Evolutionary conservation across 108 stramenopile species (phyloP).

Genomic region (Nannochloropsis gaditana): DNA sequence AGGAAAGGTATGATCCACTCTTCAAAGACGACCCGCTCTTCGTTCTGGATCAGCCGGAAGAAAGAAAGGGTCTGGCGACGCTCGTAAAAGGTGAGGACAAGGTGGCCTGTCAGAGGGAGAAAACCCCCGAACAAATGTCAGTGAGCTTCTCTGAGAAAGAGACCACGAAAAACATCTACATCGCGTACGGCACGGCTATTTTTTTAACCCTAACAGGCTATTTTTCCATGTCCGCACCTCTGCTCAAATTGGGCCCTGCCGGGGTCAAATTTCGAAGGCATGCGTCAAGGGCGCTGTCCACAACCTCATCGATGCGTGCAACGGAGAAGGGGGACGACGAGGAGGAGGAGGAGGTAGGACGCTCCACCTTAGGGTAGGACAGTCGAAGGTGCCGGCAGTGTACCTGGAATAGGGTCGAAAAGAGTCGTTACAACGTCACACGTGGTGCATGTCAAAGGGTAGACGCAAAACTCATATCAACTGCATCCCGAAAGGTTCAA

Average conservation of each 20-base stretch:
- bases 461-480: too few relatives aligned
- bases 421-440: too few relatives aligned
- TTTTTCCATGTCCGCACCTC: background rate
- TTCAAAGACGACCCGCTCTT: background rate
- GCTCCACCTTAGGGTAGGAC: background rate
- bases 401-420: background rate
- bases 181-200: background rate
- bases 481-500: too few relatives aligned
- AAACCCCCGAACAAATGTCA: background rate
- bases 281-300: background rate
- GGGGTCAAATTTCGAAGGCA: background rate
- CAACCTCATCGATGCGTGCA: background rate
- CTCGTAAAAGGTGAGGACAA: constrained; percentile 14
- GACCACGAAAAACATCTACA: background rate
- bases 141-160: background rate
- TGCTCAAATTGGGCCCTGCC: constrained; percentile 3
- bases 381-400: background rate
- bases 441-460: too few relatives aligned
- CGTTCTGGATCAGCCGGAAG: background rate
- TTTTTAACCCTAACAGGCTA: too few relatives aligned
- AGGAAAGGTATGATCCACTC: constrained; percentile 2
- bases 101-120: background rate
- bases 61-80: background rate
- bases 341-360: constrained; percentile 6
- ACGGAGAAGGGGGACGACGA: background rate